These are phyloP conservation scores for Coemansia aciculifera DNA, from an alignment of 192 early-diverging fungal genomes.

Conservation along the genomic window DNA sequence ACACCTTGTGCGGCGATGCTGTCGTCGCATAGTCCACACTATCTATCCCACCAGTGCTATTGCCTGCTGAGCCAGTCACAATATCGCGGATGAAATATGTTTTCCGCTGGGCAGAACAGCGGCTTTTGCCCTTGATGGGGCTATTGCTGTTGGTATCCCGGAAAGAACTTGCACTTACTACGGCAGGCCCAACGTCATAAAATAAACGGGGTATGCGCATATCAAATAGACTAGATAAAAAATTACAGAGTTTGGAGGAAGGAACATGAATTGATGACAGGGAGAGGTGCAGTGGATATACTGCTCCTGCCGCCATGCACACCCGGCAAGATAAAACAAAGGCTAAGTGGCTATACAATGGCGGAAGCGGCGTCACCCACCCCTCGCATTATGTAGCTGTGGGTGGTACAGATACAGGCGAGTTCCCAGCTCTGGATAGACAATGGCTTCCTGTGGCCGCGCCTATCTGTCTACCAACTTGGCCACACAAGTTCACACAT, in stretches of 20 bases:
- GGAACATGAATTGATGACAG: slow-evolving; percentile 2
- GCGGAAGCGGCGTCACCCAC: not conserved
- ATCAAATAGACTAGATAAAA: not conserved
- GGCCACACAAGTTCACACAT: no score
- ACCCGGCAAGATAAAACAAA: not conserved
- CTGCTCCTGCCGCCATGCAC: not conserved
- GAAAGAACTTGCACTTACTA: not conserved
- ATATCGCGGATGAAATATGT: not conserved
- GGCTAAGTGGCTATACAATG: not conserved
- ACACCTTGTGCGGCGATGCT: not conserved
- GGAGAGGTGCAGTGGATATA: not conserved
- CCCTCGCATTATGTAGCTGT: not conserved
- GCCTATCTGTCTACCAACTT: not conserved
- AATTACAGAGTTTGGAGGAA: not conserved
- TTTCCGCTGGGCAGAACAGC: not conserved
- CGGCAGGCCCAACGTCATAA: not conserved
- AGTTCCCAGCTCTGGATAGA: not conserved
- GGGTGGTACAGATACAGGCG: not conserved
- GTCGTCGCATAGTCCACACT: not conserved
- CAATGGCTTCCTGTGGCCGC: not conserved
- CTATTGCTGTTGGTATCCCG: not conserved
- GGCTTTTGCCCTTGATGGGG: not conserved
- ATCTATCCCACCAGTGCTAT: not conserved
- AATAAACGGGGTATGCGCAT: not conserved
- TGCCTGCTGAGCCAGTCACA: not conserved